phyloP scores from a whole-genome alignment of 768 basidiomycete species.

The Lactifluus volemus region DNA sequence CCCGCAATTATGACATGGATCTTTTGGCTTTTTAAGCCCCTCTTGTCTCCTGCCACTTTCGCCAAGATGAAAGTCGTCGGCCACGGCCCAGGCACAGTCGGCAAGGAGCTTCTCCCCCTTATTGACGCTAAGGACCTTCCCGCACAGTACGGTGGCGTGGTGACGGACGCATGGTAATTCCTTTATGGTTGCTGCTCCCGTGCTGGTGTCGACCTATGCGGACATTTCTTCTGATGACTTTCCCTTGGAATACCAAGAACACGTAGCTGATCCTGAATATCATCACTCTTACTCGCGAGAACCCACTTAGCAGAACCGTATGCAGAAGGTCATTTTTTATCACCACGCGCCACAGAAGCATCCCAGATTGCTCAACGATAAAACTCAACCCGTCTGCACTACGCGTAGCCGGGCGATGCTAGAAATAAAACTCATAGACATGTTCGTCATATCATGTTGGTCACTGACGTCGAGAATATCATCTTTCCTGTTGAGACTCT shows the following conservation, averaged over 20 bases:
- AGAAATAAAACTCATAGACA: too few relatives aligned
- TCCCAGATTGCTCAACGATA: too few relatives aligned
- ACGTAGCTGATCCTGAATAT: neutral
- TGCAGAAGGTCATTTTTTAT: too few relatives aligned
- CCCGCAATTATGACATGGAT: slow-evolving; percentile 71
- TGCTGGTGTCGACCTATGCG: neutral
- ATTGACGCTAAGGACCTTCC: slow-evolving; percentile 56
- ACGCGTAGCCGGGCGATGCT: too few relatives aligned
- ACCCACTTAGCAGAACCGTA: too few relatives aligned
- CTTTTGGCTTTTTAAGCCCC: slow-evolving; percentile 74
- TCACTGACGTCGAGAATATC: too few relatives aligned
- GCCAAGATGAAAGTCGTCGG: slow-evolving; percentile 79
- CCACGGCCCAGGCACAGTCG: slow-evolving; percentile 46
- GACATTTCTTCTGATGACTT: neutral
- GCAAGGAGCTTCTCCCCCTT: slow-evolving; percentile 47
- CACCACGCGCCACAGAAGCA: too few relatives aligned
- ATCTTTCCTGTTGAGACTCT: too few relatives aligned
- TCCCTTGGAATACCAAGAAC: neutral
- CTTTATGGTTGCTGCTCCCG: neutral
- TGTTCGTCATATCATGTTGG: too few relatives aligned
- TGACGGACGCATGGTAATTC: slow-evolving; percentile 38
- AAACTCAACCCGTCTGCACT: too few relatives aligned
- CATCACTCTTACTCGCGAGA: neutral
- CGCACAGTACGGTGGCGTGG: slow-evolving; percentile 60
- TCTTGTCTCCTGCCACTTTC: slow-evolving; percentile 63